Evolutionary conservation across 768 basidiomycete species (phyloP).

Genomic region (Mycena alexandri): DNA sequence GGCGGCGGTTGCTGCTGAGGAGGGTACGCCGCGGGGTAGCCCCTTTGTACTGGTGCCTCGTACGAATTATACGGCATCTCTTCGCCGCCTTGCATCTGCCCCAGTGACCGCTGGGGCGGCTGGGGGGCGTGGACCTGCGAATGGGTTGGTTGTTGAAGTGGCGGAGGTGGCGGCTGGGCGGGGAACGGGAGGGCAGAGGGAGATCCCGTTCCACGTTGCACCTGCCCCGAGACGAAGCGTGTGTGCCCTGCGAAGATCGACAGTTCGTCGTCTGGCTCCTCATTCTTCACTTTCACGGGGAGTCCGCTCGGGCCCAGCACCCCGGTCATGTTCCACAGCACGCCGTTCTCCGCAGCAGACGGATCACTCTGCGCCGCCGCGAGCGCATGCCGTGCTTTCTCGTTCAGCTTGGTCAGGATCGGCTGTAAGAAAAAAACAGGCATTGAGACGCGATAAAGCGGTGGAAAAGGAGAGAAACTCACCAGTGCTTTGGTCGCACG

Average conservation of each 20-base stretch:
- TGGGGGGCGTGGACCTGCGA: constrained; percentile 25
- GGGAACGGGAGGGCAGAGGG: constrained; percentile 14
- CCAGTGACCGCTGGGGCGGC: constrained; percentile 36
- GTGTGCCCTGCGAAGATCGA: constrained; percentile 78
- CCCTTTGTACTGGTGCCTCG: constrained; percentile 9
- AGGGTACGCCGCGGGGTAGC: constrained; percentile 21
- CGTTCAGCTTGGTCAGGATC: constrained; percentile 69
- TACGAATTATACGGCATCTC: constrained; percentile 28
- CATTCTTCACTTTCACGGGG: constrained; percentile 52
- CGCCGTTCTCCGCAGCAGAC: constrained; percentile 48
- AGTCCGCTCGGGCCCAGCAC: constrained; percentile 32
- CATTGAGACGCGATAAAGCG: neutral
- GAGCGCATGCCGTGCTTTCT: constrained; percentile 75
- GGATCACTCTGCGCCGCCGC: constrained; percentile 56
- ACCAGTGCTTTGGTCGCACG: constrained; percentile 78
- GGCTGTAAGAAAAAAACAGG: constrained; percentile 54
- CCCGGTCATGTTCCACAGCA: constrained; percentile 60
- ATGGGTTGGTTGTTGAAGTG: neutral
- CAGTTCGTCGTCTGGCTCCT: constrained; percentile 73
- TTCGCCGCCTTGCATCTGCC: constrained; percentile 27
- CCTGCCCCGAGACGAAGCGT: constrained; percentile 67
- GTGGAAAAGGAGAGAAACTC: constrained; percentile 38
- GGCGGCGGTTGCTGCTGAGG: constrained; percentile 29
- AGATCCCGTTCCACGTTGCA: constrained; percentile 32
- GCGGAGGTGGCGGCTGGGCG: constrained; percentile 24